Evolutionary conservation across 2,329 filamentous ascomycete species (phyloP), one percentile per base, ranked within the genome.

Genomic region (Arthrobotrys sinensis): DNA sequence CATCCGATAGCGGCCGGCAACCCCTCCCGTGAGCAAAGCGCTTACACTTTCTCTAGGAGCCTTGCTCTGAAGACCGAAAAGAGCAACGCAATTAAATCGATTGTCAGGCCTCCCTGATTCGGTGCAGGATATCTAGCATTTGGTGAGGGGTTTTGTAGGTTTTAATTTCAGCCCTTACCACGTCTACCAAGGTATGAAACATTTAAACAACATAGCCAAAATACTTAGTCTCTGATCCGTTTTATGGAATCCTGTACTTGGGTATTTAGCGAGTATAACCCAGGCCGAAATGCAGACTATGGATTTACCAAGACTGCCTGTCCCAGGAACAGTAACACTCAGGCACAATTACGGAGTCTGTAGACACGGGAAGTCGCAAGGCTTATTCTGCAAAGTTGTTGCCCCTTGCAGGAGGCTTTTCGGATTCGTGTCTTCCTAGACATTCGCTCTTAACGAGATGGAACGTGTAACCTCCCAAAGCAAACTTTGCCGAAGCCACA

Each of bases 341-440:
- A 52, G 50, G 60, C 38, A 64, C 40, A 50, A 14, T 43, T 46
- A 24, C 50, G 28, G 60, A n/a, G 19, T 40, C 19, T 43, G 28
- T 73, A 24, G 50, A 60, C 69, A 62, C 32, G 63, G 53, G 38
- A 69, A 64, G 43, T 40, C 21, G 48, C 40, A 66, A 66, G 72
- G 60, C 72, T 70, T 53, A 66, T 52, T 45, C 24, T 43, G 21
- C 46, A 57, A 32, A 50, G 32, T 34, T 7, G 28, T 65, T 77
- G 57, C 72, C 72, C 72, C 72, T 77, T 77, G 72, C 72, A 71
- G 36, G 57, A 60, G 66, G 72, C 60, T 69, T 69, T 76, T 57
- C 34, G 28, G 48, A 10, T 53, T 43, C 32, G 40, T 28, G n/a
- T 4, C 12, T 50, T 57, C 46, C 38, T 48, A 8, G 36, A 43